Evolutionary conservation across 1,139 yeast species (phyloP), one percentile per base, ranked within the genome.

Genomic region (Lodderomyces oxycetoniae): DNA sequence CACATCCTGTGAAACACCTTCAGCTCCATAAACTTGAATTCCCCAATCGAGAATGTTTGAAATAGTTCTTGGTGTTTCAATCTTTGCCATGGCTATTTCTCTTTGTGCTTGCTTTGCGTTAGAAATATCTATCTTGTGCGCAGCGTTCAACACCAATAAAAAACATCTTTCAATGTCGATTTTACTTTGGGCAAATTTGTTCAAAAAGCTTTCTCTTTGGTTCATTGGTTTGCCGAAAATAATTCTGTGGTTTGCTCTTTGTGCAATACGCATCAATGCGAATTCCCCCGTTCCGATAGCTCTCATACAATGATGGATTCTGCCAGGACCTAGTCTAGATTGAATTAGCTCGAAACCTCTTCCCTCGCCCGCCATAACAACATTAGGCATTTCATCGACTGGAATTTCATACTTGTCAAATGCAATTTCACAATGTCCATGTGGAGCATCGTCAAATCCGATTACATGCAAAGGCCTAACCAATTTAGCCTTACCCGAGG

Each of bases 221-320:
- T 62, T 66, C 59, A 80, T 62, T 12, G 69, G 67, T 47, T 67
- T 61, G 30, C 85, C 84, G 50, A 77, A 78, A 33, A 81, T 78
- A 31, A 58, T 48, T 44, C 86, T 61, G 42, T 63, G 57, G 39
- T 71, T 67, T 25, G 83, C 83, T 44, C 87, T 65, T 43, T 67
- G 64, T 28, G 74, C 66, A 42, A 77, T 70, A 44, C 67, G 63
- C 42, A 63, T 51, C 41, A 79, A 62, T 3, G 82, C 79, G 49
- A 67, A 75, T 47, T 78, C 84, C 13, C 82, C 87, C 31, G 68
- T 74, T 4, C 87, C 87, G 46, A 80, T 64, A 25, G 77, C 59
- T 50, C 86, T 64, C 86, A 80, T 79, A 57, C 86, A 79, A 53
- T 80, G 87, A 57, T 79, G 87, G 46, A 80, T 76, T 50, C 86